A percentile compares a stretch with the other conserved stretches of the same genome.
phyloP scores from a whole-genome alignment of 139 green algal genomes.

The Chara braunii region DNA sequence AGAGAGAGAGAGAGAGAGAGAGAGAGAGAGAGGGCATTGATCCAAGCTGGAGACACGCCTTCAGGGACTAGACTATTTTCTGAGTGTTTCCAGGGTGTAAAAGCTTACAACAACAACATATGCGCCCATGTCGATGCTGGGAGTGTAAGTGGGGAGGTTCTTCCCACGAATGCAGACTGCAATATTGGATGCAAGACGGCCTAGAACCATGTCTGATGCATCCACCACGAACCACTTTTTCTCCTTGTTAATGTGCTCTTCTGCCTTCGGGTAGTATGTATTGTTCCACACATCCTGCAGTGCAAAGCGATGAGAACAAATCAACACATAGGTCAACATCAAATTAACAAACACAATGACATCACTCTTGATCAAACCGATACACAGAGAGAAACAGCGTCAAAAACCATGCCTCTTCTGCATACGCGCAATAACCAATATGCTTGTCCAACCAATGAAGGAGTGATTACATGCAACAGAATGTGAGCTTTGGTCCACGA shows the following conservation, averaged over 20 bases:
- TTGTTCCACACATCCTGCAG: conserved; percentile 76
- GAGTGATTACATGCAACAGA: too few relatives aligned
- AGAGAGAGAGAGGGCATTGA: too few relatives aligned
- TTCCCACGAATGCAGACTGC: conserved; percentile 89
- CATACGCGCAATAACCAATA: too few relatives aligned
- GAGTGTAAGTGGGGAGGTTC: conserved; percentile 73
- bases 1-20: too few relatives aligned
- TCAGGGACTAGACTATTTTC: background rate
- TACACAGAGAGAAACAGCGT: too few relatives aligned
- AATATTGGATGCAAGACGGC: conserved; percentile 74
- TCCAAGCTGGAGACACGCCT: background rate
- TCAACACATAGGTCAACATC: too few relatives aligned
- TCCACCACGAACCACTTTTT: conserved; percentile 94
- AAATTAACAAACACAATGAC: too few relatives aligned
- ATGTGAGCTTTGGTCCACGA: too few relatives aligned
- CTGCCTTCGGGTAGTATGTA: conserved; percentile 89
- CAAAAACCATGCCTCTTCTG: too few relatives aligned
- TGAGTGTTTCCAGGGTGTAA: background rate
- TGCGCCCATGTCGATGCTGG: conserved; percentile 90
- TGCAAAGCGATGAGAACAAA: background rate
- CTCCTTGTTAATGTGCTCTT: conserved; percentile 60
- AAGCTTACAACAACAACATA: conserved; percentile 92
- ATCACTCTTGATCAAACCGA: too few relatives aligned
- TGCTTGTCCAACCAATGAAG: too few relatives aligned
- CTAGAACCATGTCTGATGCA: conserved; percentile 73